Base-by-base conservation (phyloP, 305 asterid species). In the Plantago coronopus region DNA sequence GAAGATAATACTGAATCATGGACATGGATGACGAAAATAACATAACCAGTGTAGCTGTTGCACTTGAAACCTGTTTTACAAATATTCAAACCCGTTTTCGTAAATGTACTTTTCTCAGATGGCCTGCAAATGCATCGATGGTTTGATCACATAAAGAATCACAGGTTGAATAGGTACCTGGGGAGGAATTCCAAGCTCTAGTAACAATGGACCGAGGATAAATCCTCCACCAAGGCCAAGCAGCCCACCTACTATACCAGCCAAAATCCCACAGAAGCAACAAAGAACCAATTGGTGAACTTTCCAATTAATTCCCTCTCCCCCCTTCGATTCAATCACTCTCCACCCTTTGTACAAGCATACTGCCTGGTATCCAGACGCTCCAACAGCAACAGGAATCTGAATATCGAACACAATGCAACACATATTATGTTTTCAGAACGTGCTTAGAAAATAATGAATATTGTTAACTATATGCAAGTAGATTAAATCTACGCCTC, bases 221-320 rank as follows among this genome's bases (percentile, higher is more conserved):
- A 82, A 87, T 54, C 95, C 94, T 56, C 95, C 95, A 19, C 94
- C 94, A 9, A 87, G 88, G 65, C 95, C 95, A 43, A 87, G 82
- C 47, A 87, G 72, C 25, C 94, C 88, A 31, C 95, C 95, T 67
- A 87, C 88, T 3, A 82, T 54, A 63, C 94, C 94, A 10, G 90
- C 86, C 79, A 87, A 63, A 45, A 87, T 66, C 48, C 94, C 95
- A 49, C 83, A 78, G 57, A 59, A 68, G 68, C 94, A 82, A 61
- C 86, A 87, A 20, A 80, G 54, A 69, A 82, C 54, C 77, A 87
- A 69, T 69, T 77, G 89, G 56, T 65, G 67, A 22, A 80, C 77
- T 40, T 75, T 78, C 83, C 88, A 83, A 10, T 16, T 59, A 16
- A 67, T 76, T 59, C 69, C 74, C 5, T 73, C 43, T 22, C 75